Conservation (phyloP, 1,284 basidiomycete genomes). For the Fomitopsis palustris region DNA sequence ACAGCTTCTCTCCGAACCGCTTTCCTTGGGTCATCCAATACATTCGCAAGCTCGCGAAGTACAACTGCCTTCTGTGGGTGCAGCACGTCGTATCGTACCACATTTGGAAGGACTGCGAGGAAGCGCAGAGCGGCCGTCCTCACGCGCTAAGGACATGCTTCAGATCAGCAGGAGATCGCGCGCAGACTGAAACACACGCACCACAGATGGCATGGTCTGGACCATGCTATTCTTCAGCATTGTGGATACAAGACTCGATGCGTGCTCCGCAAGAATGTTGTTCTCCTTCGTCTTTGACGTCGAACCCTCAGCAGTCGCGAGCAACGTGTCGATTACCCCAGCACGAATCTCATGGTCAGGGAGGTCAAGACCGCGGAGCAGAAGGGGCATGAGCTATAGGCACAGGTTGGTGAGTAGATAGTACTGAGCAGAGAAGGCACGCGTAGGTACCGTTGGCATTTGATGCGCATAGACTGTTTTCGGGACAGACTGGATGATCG, state of each 20-base stretch:
- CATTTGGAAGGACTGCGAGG: constrained; percentile 67
- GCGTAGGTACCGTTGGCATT: constrained; percentile 55
- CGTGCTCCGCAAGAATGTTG: constrained; percentile 61
- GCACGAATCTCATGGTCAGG: constrained; percentile 71
- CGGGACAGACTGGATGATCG: constrained; percentile 79
- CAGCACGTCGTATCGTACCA: constrained; percentile 76
- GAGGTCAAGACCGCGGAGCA: constrained; percentile 82
- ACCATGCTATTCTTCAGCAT: constrained; percentile 62
- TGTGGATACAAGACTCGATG: constrained; percentile 64
- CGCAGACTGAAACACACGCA: constrained; percentile 28
- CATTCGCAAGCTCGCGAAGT: constrained; percentile 68
- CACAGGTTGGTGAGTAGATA: neutral
- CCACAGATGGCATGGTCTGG: constrained; percentile 49
- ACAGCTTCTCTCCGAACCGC: constrained; percentile 84
- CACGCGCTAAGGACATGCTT: constrained; percentile 54
- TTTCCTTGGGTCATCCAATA: constrained; percentile 83
- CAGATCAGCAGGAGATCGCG: constrained; percentile 5
- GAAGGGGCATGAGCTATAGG: constrained; percentile 78
- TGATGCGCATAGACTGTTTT: constrained; percentile 68
- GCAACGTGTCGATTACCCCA: constrained; percentile 80
- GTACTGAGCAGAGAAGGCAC: constrained; percentile 1
- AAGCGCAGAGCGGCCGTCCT: constrained; percentile 75
- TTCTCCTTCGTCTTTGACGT: constrained; percentile 24
- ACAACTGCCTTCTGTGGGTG: constrained; percentile 73
- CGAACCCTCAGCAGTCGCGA: constrained; percentile 59